Conservation (phyloP, 148 eudicot species). For the Rhododendron henanense region DNA sequence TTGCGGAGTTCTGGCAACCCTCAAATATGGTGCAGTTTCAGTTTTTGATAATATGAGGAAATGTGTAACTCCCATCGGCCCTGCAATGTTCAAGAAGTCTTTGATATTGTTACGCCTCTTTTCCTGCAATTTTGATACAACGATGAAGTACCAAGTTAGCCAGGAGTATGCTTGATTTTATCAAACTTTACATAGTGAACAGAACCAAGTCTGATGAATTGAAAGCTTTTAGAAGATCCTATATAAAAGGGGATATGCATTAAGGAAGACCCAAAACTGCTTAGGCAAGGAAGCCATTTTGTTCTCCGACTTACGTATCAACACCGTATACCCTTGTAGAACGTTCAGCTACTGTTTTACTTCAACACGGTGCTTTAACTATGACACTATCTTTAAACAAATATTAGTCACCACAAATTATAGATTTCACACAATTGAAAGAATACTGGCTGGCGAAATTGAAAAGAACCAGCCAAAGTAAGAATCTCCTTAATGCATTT, state of each 20-base stretch:
- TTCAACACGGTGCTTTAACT: not conserved
- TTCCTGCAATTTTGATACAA: slow-evolving; percentile 50
- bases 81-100: slow-evolving; percentile 86
- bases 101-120: slow-evolving; percentile 76
- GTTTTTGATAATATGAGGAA: slow-evolving; percentile 88
- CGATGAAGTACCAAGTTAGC: slow-evolving; percentile 3
- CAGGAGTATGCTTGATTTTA: not conserved
- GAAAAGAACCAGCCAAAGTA: not conserved
- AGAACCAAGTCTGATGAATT: not conserved
- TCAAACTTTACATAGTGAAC: not conserved
- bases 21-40: slow-evolving; percentile 56
- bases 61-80: slow-evolving; percentile 95
- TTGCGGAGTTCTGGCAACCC: slow-evolving; percentile 87
- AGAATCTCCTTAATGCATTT: not conserved
- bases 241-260: not conserved
- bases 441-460: too few relatives aligned
- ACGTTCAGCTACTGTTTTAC: not conserved
- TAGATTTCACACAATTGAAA: not conserved
- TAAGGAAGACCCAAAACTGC: not conserved
- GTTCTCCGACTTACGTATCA: not conserved
- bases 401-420: not conserved
- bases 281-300: not conserved
- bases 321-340: not conserved
- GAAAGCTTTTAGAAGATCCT: not conserved
- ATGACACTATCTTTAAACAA: not conserved